phyloP scores from a whole-genome alignment of 768 basidiomycete genomes.

The Tephrocybe sp. region DNA sequence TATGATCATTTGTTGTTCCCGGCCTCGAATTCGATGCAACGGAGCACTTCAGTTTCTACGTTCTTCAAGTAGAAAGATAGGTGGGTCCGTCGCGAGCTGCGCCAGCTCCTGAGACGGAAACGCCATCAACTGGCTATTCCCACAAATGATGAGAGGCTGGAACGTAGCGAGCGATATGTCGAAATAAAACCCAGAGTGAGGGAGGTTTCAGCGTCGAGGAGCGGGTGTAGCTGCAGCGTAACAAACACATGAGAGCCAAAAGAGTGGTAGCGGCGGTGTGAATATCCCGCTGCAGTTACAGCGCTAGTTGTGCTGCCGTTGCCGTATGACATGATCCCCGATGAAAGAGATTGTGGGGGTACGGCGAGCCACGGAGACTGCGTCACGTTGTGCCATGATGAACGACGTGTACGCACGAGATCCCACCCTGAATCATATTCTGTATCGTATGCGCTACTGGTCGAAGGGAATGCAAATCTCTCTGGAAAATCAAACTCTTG shows the following conservation, averaged over 20 bases:
- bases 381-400: constrained; percentile 5
- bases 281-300: background rate
- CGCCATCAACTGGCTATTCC: constrained; percentile 32
- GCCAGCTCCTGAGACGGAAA: constrained; percentile 44
- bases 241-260: constrained; percentile 4
- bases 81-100: constrained; percentile 55
- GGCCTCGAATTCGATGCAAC: too few species aligned
- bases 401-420: constrained; percentile 2
- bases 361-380: background rate
- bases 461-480: constrained; percentile 1
- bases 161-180: constrained; percentile 52
- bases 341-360: background rate
- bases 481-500: constrained; percentile 3
- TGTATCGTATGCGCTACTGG: background rate
- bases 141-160: constrained; percentile 37
- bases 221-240: constrained; percentile 40
- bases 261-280: constrained; percentile 7
- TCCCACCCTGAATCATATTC: background rate
- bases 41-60: too few species aligned
- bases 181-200: constrained; percentile 46
- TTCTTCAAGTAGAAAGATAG: constrained; percentile 25
- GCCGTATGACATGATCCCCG: too few species aligned
- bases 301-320: background rate
- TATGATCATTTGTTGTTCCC: too few species aligned
- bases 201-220: constrained; percentile 50